Evolutionary conservation across 306 rosid species (phyloP), one percentile per base, ranked within the genome.

Genomic region (Luffa acutangula): DNA sequence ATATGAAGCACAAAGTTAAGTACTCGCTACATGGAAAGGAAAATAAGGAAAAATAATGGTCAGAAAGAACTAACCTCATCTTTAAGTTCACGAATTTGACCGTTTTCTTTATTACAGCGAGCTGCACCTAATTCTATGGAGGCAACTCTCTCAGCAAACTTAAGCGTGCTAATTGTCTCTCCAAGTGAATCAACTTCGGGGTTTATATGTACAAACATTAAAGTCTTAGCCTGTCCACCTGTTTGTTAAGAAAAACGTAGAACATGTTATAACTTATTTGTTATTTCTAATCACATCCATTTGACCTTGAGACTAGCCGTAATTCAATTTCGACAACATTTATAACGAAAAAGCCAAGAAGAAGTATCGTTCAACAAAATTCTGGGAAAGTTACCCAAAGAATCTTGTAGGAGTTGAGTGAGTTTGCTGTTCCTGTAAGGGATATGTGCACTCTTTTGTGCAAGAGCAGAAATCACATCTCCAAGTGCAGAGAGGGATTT

Each of bases 351-450:
- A 78, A 54, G 36, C 46, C 79, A 39, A 37, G 20, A 31, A 64
- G 34, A 43, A 57, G 17, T 73, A 58, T 70, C 1, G 21, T 54
- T 18, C 43, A 49, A 10, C 37, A 14, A 14, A 18, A 25, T 9
- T 9, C 25, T 78, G 43, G 20, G 51, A 64, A 9, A 20, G 2
- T 51, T 90, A 94, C 98, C 98, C 85, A 94, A 83, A 57, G 98
- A 95, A 87, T 95, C 98, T 86, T 95, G 98, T 66, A 95, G 85
- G 48, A 95, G 95, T 86, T 95, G 98, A 66, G 97, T 95, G 45
- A 95, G 98, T 81, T 95, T 95, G 91, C 98, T 95, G 46, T 95
- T 95, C 84, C 98, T 89, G 82, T 95, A 95, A 65, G 98, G 98
- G 81, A 95, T 87, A 63, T 95, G 98, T 31, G 86, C 54, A 72